Conservation (phyloP, 345 rosid species). For the Moringa oleifera region DNA sequence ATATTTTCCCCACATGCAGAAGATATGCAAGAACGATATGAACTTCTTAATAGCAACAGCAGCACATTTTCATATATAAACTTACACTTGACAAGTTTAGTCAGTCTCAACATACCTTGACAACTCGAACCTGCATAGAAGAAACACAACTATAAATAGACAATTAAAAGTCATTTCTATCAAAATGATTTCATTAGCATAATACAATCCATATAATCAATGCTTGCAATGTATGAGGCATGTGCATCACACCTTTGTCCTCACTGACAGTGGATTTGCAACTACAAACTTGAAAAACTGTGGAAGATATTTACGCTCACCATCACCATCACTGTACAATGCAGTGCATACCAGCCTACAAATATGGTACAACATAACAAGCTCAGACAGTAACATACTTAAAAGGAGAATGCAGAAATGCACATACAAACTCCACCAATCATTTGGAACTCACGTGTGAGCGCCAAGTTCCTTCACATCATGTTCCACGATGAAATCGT, state of each 20-base stretch:
- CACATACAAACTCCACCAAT: not conserved
- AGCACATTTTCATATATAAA: not conserved
- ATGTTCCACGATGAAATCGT: slow-evolving; percentile 93
- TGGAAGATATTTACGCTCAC: slow-evolving; percentile 91
- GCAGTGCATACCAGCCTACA: slow-evolving; percentile 93
- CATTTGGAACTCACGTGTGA: slow-evolving; percentile 55
- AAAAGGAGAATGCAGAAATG: not conserved
- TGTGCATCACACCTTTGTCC: slow-evolving; percentile 61
- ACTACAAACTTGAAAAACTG: slow-evolving; percentile 93
- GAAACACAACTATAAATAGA: not conserved
- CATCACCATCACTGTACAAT: slow-evolving; percentile 72
- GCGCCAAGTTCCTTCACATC: slow-evolving; percentile 99
- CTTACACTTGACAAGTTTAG: slow-evolving; percentile 24
- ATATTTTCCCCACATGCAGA: not conserved
- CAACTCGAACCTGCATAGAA: slow-evolving; percentile 76
- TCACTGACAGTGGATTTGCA: slow-evolving; percentile 86
- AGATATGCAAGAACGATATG: too few species aligned
- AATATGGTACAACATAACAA: not conserved
- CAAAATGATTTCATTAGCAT: not conserved
- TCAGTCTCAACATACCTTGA: slow-evolving; percentile 63
- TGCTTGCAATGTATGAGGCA: not conserved
- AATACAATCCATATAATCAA: not conserved
- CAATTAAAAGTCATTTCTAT: not conserved
- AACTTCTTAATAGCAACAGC: too few species aligned
- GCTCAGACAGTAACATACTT: not conserved